These are phyloP conservation scores for Tripidium arundinaceum DNA, from an alignment of 202 grass and related monocot species.

Conservation along the genomic window DNA sequence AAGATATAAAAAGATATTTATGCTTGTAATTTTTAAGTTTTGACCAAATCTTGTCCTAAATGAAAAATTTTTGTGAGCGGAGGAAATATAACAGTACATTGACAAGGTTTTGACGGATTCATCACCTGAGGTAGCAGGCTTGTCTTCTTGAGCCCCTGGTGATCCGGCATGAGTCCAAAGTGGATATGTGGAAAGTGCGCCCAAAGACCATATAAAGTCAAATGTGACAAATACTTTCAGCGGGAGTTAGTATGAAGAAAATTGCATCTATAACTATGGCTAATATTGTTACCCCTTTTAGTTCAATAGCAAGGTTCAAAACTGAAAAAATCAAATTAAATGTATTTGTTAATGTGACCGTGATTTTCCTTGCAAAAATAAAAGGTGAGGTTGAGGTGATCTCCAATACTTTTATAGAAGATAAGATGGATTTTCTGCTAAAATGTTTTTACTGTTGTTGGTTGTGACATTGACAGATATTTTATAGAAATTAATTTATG, in stretches of 20 bases:
- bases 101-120: background rate
- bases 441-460: background rate
- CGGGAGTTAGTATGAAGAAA: background rate
- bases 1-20: background rate
- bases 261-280: background rate
- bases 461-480: background rate
- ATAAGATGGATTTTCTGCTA: background rate
- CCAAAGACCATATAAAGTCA: too few relatives aligned
- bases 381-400: background rate
- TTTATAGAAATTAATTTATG: background rate
- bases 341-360: too few relatives aligned
- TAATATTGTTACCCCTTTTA: background rate
- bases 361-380: background rate
- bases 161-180: conserved; percentile 95
- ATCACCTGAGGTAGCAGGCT: conserved; percentile 76
- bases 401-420: background rate
- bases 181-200: conserved; percentile 99
- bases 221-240: too few relatives aligned
- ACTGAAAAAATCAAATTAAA: background rate
- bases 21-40: background rate
- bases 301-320: background rate
- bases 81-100: background rate
- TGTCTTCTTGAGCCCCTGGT: conserved; percentile 73
- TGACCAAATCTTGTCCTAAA: background rate
- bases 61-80: too few relatives aligned